phyloP scores from a whole-genome alignment of 2,329 filamentous ascomycete genomes.

The Curvularia eragrostidis region DNA sequence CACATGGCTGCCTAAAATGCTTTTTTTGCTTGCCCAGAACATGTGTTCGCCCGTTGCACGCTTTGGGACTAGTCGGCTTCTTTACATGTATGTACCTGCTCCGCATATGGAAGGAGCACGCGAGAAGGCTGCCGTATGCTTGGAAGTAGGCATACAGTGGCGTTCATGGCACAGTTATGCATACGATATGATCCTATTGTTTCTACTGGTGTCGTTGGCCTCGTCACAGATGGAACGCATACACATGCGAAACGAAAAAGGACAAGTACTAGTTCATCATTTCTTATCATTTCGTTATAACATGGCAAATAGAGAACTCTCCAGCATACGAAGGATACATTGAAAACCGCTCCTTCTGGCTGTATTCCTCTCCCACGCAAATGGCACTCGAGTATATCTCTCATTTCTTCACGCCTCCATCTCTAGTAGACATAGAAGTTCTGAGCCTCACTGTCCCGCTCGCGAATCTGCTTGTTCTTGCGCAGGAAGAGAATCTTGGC shows the following conservation, averaged over 20 bases:
- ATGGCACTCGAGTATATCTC: neutral
- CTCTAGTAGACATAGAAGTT: conserved; percentile 44
- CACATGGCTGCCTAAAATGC: neutral
- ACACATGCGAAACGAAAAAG: no score
- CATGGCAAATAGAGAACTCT: no score
- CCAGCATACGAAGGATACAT: no score
- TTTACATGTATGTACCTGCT: neutral
- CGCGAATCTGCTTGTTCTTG: conserved; percentile 44
- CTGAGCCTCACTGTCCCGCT: conserved; percentile 32
- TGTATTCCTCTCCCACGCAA: neutral
- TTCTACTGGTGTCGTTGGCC: no score
- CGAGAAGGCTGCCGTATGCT: neutral
- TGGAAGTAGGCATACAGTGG: neutral
- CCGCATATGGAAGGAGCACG: neutral
- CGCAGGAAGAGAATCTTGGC: conserved; percentile 40
- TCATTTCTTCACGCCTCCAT: neutral
- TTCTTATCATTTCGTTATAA: no score
- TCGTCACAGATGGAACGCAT: no score
- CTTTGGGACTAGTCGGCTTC: neutral
- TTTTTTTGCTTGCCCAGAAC: neutral
- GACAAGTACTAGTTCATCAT: no score
- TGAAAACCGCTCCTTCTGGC: no score
- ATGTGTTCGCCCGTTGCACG: neutral
- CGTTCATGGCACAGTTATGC: neutral
- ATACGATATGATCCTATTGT: neutral